A percentile compares a stretch with the other conserved stretches of the same genome.
Evolutionary conservation across 164 flowering plant genomes (phyloP).

Genomic region (Malania oleifera): DNA sequence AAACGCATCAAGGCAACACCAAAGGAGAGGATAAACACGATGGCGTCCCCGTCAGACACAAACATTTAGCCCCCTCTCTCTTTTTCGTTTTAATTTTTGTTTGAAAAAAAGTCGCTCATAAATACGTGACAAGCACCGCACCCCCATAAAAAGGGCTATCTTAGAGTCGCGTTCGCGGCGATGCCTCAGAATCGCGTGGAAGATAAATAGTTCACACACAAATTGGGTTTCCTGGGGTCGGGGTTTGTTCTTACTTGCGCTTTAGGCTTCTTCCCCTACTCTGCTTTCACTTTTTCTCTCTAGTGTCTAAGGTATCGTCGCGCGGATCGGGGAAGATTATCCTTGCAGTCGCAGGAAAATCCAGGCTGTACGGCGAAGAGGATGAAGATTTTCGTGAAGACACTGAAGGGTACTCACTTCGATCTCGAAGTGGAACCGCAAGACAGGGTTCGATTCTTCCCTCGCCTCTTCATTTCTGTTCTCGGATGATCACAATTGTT

Average conservation of each 20-base stretch:
- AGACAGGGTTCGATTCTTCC: conserved; percentile 39
- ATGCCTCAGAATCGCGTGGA: too few relatives aligned
- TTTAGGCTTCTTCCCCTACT: background rate
- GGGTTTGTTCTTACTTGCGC: conserved; percentile 5
- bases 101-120: background rate
- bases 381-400: conserved; percentile 85
- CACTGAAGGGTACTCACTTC: conserved; percentile 74
- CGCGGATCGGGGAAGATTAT: too few relatives aligned
- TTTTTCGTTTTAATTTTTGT: background rate
- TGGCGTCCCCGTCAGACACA: background rate
- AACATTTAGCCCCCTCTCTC: conserved; percentile 1
- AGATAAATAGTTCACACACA: too few relatives aligned
- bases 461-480: background rate
- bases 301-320: too few relatives aligned
- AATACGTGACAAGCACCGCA: too few relatives aligned
- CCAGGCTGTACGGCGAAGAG: conserved; percentile 10
- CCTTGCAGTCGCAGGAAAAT: background rate
- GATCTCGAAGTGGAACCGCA: conserved; percentile 72
- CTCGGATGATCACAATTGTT: background rate
- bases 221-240: background rate
- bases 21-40: too few relatives aligned
- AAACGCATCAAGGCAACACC: too few relatives aligned
- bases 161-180: too few relatives aligned
- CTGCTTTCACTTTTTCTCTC: too few relatives aligned
- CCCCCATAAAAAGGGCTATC: too few relatives aligned